phyloP scores from a whole-genome alignment of 2,329 filamentous ascomycete genomes.

The Cladorrhinum sp. region DNA sequence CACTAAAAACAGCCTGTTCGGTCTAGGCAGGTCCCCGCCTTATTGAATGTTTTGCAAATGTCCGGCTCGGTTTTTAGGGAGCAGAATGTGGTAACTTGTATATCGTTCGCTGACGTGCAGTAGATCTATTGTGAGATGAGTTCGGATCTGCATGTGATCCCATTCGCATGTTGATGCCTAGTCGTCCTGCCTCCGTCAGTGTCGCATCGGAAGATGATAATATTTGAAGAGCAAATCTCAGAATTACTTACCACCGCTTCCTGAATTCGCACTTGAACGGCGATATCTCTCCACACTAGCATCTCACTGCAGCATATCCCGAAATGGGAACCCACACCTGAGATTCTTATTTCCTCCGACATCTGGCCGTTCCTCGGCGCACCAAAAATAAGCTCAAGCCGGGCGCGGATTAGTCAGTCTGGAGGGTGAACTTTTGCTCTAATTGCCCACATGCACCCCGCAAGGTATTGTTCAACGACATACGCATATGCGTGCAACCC shows the following conservation, averaged over 20 bases:
- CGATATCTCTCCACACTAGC: background rate
- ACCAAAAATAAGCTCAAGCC: slow-evolving; percentile 2
- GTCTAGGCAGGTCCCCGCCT: background rate
- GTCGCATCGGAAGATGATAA: background rate
- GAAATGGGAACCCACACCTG: background rate
- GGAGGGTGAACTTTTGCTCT: background rate
- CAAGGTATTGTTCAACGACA: background rate
- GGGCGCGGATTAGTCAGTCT: background rate
- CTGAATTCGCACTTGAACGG: background rate
- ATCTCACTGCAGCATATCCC: background rate
- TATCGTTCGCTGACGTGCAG: background rate
- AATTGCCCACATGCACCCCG: background rate
- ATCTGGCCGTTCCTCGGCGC: background rate
- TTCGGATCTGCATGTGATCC: background rate
- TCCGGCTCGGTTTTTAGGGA: background rate
- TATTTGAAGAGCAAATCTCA: background rate
- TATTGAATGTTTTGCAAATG: background rate
- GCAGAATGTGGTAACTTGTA: background rate
- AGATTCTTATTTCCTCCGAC: background rate
- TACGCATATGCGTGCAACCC: background rate
- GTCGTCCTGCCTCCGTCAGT: background rate
- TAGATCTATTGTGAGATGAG: background rate
- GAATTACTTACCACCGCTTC: background rate
- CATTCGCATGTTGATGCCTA: background rate
- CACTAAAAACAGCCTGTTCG: background rate